Evolutionary conservation across 2,329 filamentous ascomycete species (phyloP), one percentile per base, ranked within the genome.

Genomic region (Nemania sp.): DNA sequence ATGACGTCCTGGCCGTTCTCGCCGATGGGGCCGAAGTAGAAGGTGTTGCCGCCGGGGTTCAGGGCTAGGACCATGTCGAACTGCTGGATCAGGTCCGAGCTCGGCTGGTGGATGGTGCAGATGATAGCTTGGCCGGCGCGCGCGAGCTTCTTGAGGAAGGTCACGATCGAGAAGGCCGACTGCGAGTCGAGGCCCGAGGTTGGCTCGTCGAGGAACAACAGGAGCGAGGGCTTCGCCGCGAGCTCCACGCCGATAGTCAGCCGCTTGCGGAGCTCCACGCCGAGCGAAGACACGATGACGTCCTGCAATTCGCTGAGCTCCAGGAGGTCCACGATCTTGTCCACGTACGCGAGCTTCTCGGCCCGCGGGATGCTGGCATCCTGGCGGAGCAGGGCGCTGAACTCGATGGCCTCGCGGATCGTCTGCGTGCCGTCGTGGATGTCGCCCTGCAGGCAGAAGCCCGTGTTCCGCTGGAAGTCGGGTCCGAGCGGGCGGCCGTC

Each of bases 301-400:
- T 91, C 87, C 67, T 89, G 82, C 37, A 90, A 81, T 32, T 89
- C 83, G 15, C 84, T 77, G 1, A 91, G 77, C 66, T 95, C 92
- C 9, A 97, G 81, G 21, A 97, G 83, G 75, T 91, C 91, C 72
- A 98, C 96, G 18, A 97, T 90, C 73, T 96, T 90, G 55, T 95
- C 89, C n/a, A 96, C 92, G 66, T 97, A 97, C 2, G 86, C 89
- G 13, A 94, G 76, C 79, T 97, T 97, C 73, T 97, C 92, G 18
- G 84, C 77, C 9, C 82, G 83, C 4, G 90, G 81, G n/a, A 90
- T 83, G 53, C 88, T 81, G 39, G 85, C 85, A 0, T 93, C 92
- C 71, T 97, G 93, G 62, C 93, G 89, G 25, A 97, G 86, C 2
- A 94, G 74, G 13, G 93, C 93, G 69, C 88, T 90, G 69, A 91